Percentiles rank a stretch among this genome's conserved stretches.
Conservation (phyloP, 2,329 filamentous ascomycete species). For the Fusarium cicatricum region DNA sequence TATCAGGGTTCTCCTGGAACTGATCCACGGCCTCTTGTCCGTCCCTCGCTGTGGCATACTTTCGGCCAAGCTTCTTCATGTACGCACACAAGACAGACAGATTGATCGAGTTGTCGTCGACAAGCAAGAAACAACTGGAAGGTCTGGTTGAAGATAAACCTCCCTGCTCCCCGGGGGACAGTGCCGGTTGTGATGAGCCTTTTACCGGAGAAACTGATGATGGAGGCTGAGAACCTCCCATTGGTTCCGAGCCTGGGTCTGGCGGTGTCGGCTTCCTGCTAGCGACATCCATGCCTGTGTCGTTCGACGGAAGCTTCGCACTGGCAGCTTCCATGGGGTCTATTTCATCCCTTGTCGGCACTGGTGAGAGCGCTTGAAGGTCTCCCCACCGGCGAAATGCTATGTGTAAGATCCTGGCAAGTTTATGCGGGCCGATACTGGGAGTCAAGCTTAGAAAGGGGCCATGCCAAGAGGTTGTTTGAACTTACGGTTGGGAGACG, state of each 20-base stretch:
- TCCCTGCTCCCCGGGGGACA: not conserved
- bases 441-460: not conserved
- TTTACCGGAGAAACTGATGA: not conserved
- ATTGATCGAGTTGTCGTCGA: constrained; percentile 37
- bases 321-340: not conserved
- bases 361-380: constrained; percentile 15
- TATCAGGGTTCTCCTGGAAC: constrained; percentile 35
- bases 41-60: constrained; percentile 44
- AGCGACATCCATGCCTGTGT: not conserved
- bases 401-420: constrained; percentile 45
- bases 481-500: constrained; percentile 50
- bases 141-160: not conserved
- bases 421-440: constrained; percentile 49
- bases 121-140: constrained; percentile 27
- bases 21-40: constrained; percentile 47
- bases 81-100: constrained; percentile 37
- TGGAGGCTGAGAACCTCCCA: constrained; percentile 9
- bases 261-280: not conserved
- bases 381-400: constrained; percentile 42
- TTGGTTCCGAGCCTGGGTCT: not conserved
- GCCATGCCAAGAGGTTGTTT: no score
- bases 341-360: not conserved
- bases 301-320: not conserved
- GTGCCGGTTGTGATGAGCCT: not conserved
- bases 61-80: constrained; percentile 46